Evolutionary conservation across 129 eudicot species (phyloP), one percentile per base, ranked within the genome.

Genomic region (Flaveria brownii): DNA sequence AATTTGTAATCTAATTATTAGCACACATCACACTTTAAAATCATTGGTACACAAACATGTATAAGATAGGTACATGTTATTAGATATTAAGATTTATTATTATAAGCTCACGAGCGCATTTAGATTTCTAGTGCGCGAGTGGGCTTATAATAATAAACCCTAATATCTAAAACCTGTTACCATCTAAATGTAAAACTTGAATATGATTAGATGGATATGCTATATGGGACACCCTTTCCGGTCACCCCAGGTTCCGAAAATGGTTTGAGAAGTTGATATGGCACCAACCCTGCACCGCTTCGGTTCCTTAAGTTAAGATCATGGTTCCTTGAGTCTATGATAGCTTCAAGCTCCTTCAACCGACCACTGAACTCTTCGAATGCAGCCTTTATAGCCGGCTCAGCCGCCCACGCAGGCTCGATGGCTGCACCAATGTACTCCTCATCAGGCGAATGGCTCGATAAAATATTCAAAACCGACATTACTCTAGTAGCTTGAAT

Each of bases 171-270:
- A 5, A n/a, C 14, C 11, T 5, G 11, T 20, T 14, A 39, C 55
- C 41, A 33, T 30, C 13, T 46, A 6, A 20, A 65, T 51, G 52
- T 36, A 46, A 76, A 50, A 45, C 14, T 13, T 45, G 14, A 4
- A 52, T 20, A 17, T 78, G 71, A 60, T 67, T 73, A 80, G 62
- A 81, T 84, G 7, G 88, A 80, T 10, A 84, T 84, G 74, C 88
- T 84, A 28, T 84, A 80, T 0, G 85, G 88, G 33, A 84, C 88
- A 33, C 88, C 88, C 66, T 76, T 84, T 15, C 82, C 75, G 1
- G 88, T 84, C 46, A 84, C 66, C 22, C 88, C 88, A 1, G 75
- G 71, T 55, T 59, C 76, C 6, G 88, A 84, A 73, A 72, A 81
- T 1, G 88, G 88, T 70, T 84, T 77, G 33, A 82, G 65, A 72